Percentiles rank a stretch among this genome's conserved stretches.
phyloP scores from a whole-genome alignment of 1,139 yeast genomes.

The Geotrichum fermentans region DNA sequence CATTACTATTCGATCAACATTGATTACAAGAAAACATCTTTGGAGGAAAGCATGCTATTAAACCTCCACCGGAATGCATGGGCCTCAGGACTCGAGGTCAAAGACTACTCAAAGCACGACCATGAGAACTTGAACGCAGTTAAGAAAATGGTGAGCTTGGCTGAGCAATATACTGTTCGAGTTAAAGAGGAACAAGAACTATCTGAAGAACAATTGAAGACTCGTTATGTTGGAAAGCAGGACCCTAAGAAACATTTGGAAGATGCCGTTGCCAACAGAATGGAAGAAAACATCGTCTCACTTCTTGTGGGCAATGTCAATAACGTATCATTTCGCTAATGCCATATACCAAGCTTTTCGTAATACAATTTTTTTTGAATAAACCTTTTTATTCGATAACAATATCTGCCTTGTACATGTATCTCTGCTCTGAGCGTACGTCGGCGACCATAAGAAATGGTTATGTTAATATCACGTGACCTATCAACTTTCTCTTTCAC shows the following conservation, averaged over 20 bases:
- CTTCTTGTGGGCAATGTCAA: slow-evolving; percentile 85
- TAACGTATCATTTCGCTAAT: slow-evolving; percentile 48
- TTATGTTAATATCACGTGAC: slow-evolving; percentile 4
- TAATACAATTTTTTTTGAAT: too few species aligned
- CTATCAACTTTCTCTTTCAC: not conserved
- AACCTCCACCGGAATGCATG: slow-evolving; percentile 93
- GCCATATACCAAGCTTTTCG: too few species aligned
- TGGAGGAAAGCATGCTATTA: slow-evolving; percentile 90
- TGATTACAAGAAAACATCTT: slow-evolving; percentile 86
- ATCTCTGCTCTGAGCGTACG: too few species aligned
- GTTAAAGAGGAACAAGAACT: slow-evolving; percentile 90
- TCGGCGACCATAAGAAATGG: too few species aligned
- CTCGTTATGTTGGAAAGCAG: slow-evolving; percentile 95
- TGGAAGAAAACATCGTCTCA: slow-evolving; percentile 87
- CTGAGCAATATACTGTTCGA: slow-evolving; percentile 83
- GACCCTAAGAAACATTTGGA: slow-evolving; percentile 97
- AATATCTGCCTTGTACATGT: too few species aligned
- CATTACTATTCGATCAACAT: slow-evolving; percentile 94
- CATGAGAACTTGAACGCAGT: slow-evolving; percentile 68
- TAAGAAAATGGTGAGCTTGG: slow-evolving; percentile 79
- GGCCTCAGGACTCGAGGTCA: slow-evolving; percentile 85
- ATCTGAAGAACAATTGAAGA: slow-evolving; percentile 81
- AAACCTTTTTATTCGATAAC: too few species aligned
- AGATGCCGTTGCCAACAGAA: slow-evolving; percentile 77
- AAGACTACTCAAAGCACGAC: slow-evolving; percentile 75